phyloP scores from a whole-genome alignment of 2,329 filamentous ascomycete genomes.

The Neonectria sp. region DNA sequence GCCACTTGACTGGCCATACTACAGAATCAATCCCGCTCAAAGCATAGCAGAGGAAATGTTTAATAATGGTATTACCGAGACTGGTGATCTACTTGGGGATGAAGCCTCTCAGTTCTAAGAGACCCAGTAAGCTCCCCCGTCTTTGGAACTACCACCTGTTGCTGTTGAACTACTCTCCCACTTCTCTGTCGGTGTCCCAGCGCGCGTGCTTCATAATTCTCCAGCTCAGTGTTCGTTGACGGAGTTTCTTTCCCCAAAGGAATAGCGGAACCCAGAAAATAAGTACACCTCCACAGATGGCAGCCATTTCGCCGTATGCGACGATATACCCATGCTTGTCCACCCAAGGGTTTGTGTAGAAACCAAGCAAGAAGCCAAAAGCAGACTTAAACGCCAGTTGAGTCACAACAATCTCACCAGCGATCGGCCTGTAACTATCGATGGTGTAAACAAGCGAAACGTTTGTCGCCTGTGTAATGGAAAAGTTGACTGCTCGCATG shows the following conservation, averaged over 20 bases:
- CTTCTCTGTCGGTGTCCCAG: conserved; percentile 36
- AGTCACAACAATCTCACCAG: conserved; percentile 40
- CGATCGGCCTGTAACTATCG: conserved; percentile 38
- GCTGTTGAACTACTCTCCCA: conserved; percentile 26
- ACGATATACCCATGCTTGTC: conserved; percentile 59
- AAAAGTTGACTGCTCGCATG: conserved; percentile 50
- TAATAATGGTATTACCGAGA: too few species aligned
- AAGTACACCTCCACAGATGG: conserved; percentile 62
- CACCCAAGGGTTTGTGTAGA: conserved; percentile 72
- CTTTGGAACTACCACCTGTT: too few species aligned
- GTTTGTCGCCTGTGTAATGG: conserved; percentile 37
- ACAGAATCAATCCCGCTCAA: too few species aligned
- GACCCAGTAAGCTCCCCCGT: too few species aligned
- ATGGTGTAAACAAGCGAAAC: conserved; percentile 40
- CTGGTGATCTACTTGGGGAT: too few species aligned
- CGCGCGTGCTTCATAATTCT: conserved; percentile 30
- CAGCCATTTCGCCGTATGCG: conserved; percentile 68
- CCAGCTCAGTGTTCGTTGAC: conserved; percentile 21
- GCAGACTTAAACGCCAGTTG: conserved; percentile 65
- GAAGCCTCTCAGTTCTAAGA: too few species aligned
- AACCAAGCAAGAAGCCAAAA: conserved; percentile 70
- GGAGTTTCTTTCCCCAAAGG: conserved; percentile 61
- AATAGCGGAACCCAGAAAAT: conserved; percentile 64
- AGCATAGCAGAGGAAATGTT: too few species aligned
- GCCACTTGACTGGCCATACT: too few species aligned